Evolutionary conservation across 1,284 basidiomycete genomes (phyloP).

Genomic region (Heliocybe sulcata): DNA sequence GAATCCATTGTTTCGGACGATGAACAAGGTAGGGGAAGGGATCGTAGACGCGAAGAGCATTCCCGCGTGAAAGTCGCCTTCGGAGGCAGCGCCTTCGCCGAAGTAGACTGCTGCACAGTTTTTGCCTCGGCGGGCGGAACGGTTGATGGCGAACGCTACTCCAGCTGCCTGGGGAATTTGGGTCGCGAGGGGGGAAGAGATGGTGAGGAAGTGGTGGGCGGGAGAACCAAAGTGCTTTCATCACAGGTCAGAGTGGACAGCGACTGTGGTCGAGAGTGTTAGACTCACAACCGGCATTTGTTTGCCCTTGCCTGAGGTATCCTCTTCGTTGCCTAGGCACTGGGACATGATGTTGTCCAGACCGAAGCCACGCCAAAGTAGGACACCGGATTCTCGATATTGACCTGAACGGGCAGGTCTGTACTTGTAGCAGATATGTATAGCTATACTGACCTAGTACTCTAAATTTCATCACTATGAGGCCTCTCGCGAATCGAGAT

Average conservation of each 20-base stretch:
- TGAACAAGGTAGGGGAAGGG: slow-evolving; percentile 65
- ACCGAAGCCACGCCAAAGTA: slow-evolving; percentile 82
- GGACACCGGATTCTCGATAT: slow-evolving; percentile 86
- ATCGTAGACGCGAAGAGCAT: slow-evolving; percentile 72
- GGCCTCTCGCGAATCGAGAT: background rate
- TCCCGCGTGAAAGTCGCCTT: slow-evolving; percentile 76
- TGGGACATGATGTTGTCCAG: slow-evolving; percentile 77
- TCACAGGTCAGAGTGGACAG: background rate
- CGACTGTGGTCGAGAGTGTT: background rate
- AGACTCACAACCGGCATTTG: slow-evolving; percentile 78
- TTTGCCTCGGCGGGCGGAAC: slow-evolving; percentile 68
- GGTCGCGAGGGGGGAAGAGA: slow-evolving; percentile 90
- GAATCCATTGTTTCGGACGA: slow-evolving; percentile 86
- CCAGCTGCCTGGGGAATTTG: slow-evolving; percentile 96
- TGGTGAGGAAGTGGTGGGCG: slow-evolving; percentile 85
- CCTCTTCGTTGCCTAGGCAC: slow-evolving; percentile 82
- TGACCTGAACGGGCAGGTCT: slow-evolving; percentile 42
- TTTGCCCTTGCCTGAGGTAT: slow-evolving; percentile 78
- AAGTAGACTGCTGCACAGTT: slow-evolving; percentile 89
- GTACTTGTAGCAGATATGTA: background rate
- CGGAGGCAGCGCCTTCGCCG: slow-evolving; percentile 78
- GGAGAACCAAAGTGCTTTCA: slow-evolving; percentile 81
- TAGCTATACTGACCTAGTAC: slow-evolving; percentile 43
- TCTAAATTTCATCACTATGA: slow-evolving; percentile 22
- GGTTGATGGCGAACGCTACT: slow-evolving; percentile 83